These are phyloP conservation scores for Moesziomyces globuligerus DNA, from an alignment of 1,284 basidiomycete genomes.

Conservation along the genomic window DNA sequence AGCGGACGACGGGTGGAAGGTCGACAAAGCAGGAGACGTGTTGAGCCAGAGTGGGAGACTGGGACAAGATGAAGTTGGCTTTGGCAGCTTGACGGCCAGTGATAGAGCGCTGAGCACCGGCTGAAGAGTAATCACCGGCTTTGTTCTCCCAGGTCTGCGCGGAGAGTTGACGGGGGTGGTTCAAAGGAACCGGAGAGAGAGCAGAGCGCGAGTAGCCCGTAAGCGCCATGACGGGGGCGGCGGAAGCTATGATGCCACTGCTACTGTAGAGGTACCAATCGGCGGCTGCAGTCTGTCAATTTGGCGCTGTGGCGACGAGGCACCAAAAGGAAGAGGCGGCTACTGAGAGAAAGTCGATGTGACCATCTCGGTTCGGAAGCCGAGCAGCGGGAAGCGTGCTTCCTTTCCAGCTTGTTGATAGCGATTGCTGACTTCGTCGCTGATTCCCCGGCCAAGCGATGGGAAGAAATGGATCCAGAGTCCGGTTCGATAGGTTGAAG, in stretches of 20 bases:
- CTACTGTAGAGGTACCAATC: too few relatives aligned
- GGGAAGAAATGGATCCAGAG: too few relatives aligned
- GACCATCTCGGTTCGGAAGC: not conserved
- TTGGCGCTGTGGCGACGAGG: too few relatives aligned
- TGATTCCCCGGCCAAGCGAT: too few relatives aligned
- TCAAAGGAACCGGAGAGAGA: slow-evolving; percentile 35
- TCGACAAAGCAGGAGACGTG: slow-evolving; percentile 24
- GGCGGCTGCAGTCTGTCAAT: too few relatives aligned
- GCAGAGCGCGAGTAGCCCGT: slow-evolving; percentile 25
- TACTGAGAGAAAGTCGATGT: not conserved
- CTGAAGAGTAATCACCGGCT: not conserved
- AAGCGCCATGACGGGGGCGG: slow-evolving; percentile 24
- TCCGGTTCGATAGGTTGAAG: too few relatives aligned
- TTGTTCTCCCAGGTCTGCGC: slow-evolving; percentile 1
- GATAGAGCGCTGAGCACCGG: not conserved
- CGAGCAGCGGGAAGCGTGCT: too few relatives aligned
- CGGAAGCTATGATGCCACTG: too few relatives aligned
- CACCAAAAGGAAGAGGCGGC: not conserved
- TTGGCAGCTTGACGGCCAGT: slow-evolving; percentile 16
- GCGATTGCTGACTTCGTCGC: too few relatives aligned
- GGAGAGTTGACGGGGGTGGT: slow-evolving; percentile 3
- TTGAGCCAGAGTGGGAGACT: slow-evolving; percentile 17
- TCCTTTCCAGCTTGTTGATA: too few relatives aligned
- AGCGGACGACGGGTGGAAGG: slow-evolving; percentile 12
- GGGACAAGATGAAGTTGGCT: slow-evolving; percentile 14